These are phyloP conservation scores for Candida sp. DNA, from an alignment of 1,139 yeast genomes.

Conservation along the genomic window DNA sequence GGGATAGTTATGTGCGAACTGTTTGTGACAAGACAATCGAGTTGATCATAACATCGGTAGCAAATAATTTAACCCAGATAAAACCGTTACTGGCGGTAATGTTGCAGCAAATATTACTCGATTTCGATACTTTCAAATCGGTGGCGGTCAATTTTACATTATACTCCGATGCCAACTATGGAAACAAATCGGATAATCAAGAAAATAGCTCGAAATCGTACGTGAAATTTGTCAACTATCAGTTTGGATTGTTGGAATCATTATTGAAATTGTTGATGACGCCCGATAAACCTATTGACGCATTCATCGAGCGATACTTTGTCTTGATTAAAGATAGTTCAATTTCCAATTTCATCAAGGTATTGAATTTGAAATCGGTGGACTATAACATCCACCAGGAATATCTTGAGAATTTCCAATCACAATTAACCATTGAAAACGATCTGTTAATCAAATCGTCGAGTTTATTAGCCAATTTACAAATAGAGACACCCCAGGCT, in stretches of 20 bases:
- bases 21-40: constrained; percentile 79
- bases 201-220: constrained; percentile 32
- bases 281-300: constrained; percentile 59
- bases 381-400: constrained; percentile 42
- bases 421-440: constrained; percentile 53
- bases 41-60: constrained; percentile 52
- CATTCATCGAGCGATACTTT: constrained; percentile 65
- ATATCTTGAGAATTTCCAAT: constrained; percentile 58
- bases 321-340: constrained; percentile 66
- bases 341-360: constrained; percentile 57
- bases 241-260: constrained; percentile 54
- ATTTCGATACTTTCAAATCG: constrained; percentile 60
- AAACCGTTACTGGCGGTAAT: constrained; percentile 67
- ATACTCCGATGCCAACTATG: constrained; percentile 30
- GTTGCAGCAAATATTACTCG: constrained; percentile 80
- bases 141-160: constrained; percentile 53
- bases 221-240: constrained; percentile 45
- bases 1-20: constrained; percentile 70
- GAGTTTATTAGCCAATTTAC: constrained; percentile 30
- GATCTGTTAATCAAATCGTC: constrained; percentile 39
- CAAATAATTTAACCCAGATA: constrained; percentile 53
- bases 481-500: constrained; percentile 10
- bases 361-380: constrained; percentile 63
- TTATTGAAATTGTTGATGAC: constrained; percentile 65
- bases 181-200: constrained; percentile 10